phyloP scores from a whole-genome alignment of 345 rosid genomes.

The Gossypium turneri region DNA sequence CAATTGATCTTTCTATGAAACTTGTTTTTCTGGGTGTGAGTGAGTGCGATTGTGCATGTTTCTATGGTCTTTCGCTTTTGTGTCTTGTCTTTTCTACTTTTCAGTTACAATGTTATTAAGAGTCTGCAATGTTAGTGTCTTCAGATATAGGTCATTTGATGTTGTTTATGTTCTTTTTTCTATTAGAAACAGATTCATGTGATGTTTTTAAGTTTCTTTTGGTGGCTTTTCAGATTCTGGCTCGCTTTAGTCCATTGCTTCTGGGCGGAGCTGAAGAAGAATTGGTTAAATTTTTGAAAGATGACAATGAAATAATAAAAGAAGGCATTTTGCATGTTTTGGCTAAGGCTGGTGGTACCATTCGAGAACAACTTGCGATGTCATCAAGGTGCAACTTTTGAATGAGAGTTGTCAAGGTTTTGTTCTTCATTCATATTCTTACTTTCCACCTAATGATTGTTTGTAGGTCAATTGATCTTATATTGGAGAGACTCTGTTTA shows the following conservation, averaged over 20 bases:
- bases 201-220: conserved; percentile 9
- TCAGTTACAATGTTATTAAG: neutral
- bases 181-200: neutral
- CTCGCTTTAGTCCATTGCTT: conserved; percentile 75
- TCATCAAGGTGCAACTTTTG: conserved; percentile 59
- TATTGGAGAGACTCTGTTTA: conserved; percentile 83
- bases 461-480: conserved; percentile 85
- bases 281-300: conserved; percentile 69
- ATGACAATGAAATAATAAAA: conserved; percentile 74
- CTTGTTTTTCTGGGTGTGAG: conserved; percentile 4
- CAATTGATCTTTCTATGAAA: conserved; percentile 19
- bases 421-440: conserved; percentile 24
- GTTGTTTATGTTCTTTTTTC: neutral
- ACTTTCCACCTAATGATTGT: conserved; percentile 24
- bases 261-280: conserved; percentile 82
- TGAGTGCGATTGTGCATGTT: neutral
- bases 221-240: conserved; percentile 61
- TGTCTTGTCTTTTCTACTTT: neutral
- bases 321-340: conserved; percentile 90
- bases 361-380: conserved; percentile 79
- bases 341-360: conserved; percentile 93
- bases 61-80: neutral
- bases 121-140: neutral
- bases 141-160: neutral
- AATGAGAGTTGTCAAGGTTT: conserved; percentile 5